Base-by-base conservation (phyloP, 2,329 filamentous ascomycete species). In the Microdochium nivale region DNA sequence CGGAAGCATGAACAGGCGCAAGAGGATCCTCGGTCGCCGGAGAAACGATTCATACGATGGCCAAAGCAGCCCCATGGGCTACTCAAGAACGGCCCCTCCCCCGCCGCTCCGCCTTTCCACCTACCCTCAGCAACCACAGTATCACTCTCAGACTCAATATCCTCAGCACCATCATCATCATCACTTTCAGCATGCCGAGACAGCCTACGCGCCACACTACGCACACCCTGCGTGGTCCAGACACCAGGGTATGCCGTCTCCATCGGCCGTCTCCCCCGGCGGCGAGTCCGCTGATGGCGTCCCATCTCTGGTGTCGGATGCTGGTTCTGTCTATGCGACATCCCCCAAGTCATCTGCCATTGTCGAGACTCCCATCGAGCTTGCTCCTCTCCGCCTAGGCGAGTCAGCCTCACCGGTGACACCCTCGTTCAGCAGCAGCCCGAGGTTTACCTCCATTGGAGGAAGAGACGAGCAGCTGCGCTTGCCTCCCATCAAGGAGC, bases 1-100 rank as follows among this genome's bases (percentile, higher is more conserved):
- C 65, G 90, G 91, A 49, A 88, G 86, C 65, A 87, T 91, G 78
- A 96, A 96, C 72, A 83, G 90, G 62, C 79, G 86, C 62, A 78
- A 75, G 62, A 74, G 83, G 58, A 67, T 74, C 50, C 65, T 71
- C 55, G 68, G 73, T 35, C 66, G 66, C 56, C 72, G 65, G 56
- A 61, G 61, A 37, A 55, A 54, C 51, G 56, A 46, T 35, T 57
- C 52, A 59, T 66, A 50, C 60, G 69, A 59, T 63, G 67, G 49
- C 62, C 56, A 55, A 59, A 61, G 53, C 49, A 51, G 51, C 24
- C 33, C 44, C 19, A 47, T 23, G 25, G 47, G 44, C 11, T 52
- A 48, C 43, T 25, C 52, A 21, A 25, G 40, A 49, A n/a, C 50
- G 49, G 50, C 53, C 13, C 47, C 50, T 11, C 50, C 43, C n/a